Base-by-base conservation (phyloP, 73 alveolate species). In the Effrenium voratum region DNA sequence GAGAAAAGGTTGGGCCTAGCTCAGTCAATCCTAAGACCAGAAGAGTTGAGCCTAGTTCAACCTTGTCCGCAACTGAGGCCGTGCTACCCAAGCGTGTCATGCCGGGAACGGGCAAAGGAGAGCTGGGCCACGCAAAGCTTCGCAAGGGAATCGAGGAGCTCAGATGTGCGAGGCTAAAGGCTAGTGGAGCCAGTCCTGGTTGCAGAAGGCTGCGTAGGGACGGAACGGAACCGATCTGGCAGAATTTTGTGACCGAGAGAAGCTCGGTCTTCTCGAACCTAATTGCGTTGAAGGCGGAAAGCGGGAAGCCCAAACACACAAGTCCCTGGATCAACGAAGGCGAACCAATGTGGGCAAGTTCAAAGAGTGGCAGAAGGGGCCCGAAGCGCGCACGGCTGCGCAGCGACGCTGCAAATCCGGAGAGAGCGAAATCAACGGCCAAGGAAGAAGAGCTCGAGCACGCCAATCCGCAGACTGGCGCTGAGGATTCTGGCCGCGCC, bases 231-330 rank as follows among this genome's bases (percentile, higher is more conserved):
- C 68, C 98, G 1, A 76, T 66, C 30, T 49, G 91, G 52, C 41
- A 8, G 16, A 30, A 10, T 40, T 57, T 40, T 28, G 49, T 92
- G 24, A 76, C 82, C 32, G 80, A 47, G 82, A 92, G 91, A 59
- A 70, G 47, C 47, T 90, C 70, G 10, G 88, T 68, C 43, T 38
- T 90, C 75, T 90, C 97, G 73, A 68, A 90, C 87, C 76, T 90
- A 57, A 90, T 90, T 34, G 66, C n/a, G 38, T 36, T 38, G 66
- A 22, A 92, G 3, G 36, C 91, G 26, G 46, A 92, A 46, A 52
- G 46, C 43, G 49, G 38, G 32, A 26, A 49, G 24, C 88, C 98
- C 13, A 50, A 63, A 30, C 92, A 50, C 2, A 76, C 91, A 5
- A 52, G 81, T 36, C 92, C 90, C 10, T 68, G 46, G 30, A 43